A percentile compares a stretch with the other conserved stretches of the same genome.
Evolutionary conservation across 2,329 filamentous ascomycete species (phyloP).

Genomic region (Penicillium corylophilum): DNA sequence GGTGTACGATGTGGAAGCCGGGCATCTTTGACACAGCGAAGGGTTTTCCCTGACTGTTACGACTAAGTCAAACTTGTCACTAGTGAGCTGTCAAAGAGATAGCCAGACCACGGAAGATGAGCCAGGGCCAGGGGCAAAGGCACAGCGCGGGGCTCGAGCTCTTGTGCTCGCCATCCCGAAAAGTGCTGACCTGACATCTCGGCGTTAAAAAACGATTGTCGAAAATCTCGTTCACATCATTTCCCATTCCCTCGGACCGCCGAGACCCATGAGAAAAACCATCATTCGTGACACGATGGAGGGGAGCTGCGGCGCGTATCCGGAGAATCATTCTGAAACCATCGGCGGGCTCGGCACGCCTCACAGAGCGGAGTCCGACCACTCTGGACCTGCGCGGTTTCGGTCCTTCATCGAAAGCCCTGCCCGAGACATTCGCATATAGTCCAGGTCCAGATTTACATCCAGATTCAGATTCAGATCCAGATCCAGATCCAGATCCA

Average conservation of each 20-base stretch:
- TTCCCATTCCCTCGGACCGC: background rate
- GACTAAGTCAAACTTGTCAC: background rate
- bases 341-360: constrained; percentile 14
- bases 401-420: background rate
- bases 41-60: background rate
- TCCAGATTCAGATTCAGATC: too few species aligned
- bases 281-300: constrained; percentile 2
- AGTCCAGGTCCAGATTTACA: background rate
- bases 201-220: background rate
- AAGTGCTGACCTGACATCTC: background rate
- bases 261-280: background rate
- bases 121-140: background rate
- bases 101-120: background rate
- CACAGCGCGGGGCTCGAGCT: background rate
- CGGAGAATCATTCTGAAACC: constrained; percentile 21
- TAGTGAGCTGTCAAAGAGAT: background rate
- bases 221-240: background rate
- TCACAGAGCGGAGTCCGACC: constrained; percentile 4
- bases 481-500: background rate
- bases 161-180: background rate
- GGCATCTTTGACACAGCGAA: background rate
- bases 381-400: background rate
- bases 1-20: background rate
- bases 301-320: constrained; percentile 9
- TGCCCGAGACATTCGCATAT: background rate